A percentile compares a stretch with the other conserved stretches of the same genome.
Evolutionary conservation across 2,329 filamentous ascomycete species (phyloP).

Genomic region (Diaporthe nobilis): DNA sequence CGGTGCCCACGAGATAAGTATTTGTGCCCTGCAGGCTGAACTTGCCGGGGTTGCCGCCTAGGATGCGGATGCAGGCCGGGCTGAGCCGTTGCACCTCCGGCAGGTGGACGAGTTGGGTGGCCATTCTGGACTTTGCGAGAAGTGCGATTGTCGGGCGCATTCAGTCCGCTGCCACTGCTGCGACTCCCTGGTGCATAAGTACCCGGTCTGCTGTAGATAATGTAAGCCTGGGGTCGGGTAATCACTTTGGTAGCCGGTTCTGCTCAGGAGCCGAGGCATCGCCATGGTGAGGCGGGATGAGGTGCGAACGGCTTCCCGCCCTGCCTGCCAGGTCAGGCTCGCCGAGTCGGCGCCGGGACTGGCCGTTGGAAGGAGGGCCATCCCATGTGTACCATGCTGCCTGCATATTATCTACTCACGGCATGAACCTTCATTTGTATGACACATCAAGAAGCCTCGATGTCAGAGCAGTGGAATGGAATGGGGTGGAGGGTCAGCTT

Average conservation of each 20-base stretch:
- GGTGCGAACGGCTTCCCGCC: background rate
- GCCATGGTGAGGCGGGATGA: slow-evolving; percentile 35
- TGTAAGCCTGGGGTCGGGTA: slow-evolving; percentile 6
- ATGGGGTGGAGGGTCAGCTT: background rate
- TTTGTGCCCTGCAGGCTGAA: slow-evolving; percentile 86
- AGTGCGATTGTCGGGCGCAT: slow-evolving; percentile 31
- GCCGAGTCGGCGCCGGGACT: slow-evolving; percentile 31
- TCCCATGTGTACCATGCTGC: background rate
- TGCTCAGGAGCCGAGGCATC: slow-evolving; percentile 31
- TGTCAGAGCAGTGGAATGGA: background rate
- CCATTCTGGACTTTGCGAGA: slow-evolving; percentile 61
- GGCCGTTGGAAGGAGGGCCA: background rate
- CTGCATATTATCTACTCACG: background rate
- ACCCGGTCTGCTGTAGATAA: background rate
- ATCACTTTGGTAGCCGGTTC: background rate
- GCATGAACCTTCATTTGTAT: too few relatives aligned
- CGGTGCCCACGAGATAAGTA: slow-evolving; percentile 91
- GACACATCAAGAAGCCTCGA: background rate
- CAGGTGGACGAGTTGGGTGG: slow-evolving; percentile 73
- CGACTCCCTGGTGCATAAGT: background rate
- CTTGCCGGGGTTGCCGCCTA: slow-evolving; percentile 93
- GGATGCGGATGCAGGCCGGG: slow-evolving; percentile 82
- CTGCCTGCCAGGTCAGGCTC: slow-evolving; percentile 10
- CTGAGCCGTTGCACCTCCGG: slow-evolving; percentile 84
- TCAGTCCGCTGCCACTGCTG: slow-evolving; percentile 6